Evolutionary conservation across 2,329 filamentous ascomycete genomes (phyloP), one percentile per base, ranked within the genome.

Genomic region (Tolypocladium sp.): DNA sequence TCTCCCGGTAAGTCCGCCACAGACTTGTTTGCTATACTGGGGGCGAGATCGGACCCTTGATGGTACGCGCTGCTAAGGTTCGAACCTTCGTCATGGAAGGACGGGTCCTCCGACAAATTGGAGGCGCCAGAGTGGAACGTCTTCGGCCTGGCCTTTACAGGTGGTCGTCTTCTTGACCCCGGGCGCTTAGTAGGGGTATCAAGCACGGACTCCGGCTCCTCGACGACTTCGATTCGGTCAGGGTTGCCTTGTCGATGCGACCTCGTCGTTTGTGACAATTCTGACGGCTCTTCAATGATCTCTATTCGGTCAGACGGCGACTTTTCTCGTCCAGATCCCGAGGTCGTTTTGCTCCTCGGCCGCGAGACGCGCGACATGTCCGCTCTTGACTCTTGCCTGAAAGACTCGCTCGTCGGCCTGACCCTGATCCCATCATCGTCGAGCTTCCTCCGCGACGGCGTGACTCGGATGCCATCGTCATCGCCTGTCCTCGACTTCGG

Each of bases 1-100:
- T 87, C 84, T 12, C 73, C 74, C 2, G 72, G 68, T 17, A 75
- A 82, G 42, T 87, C 83, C 20, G 82, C 82, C 40, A 86, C 67
- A 2, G 82, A 81, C 63, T 83, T 83, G 40, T 76, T 77, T 4
- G 78, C 65, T 12, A 75, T 62, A 54, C 70, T 74, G 2, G 74
- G 73, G 4, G 68, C 70, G 4, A 74, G 52, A 20, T 75, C 73
- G 4, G 71, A 74, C 4, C 61, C 62, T 7, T 66, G 66, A 1
- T 69, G 60, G 20, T 68, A 63, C 15, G 65, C 65, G 22, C 63
- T 61, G 53, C 67, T 67, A 4, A 70, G 49, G 25, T 62, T 61
- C 4, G 71, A 70, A 4, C 62, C 65, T 8, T 72, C 70, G 22
- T 73, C 70, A 25, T 66, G 67, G 15, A 67, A 63, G 6, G 72